A percentile compares a stretch with the other conserved stretches of the same genome.
Conservation (phyloP, 2,329 filamentous ascomycete species). For the Colletotrichum viniferum region DNA sequence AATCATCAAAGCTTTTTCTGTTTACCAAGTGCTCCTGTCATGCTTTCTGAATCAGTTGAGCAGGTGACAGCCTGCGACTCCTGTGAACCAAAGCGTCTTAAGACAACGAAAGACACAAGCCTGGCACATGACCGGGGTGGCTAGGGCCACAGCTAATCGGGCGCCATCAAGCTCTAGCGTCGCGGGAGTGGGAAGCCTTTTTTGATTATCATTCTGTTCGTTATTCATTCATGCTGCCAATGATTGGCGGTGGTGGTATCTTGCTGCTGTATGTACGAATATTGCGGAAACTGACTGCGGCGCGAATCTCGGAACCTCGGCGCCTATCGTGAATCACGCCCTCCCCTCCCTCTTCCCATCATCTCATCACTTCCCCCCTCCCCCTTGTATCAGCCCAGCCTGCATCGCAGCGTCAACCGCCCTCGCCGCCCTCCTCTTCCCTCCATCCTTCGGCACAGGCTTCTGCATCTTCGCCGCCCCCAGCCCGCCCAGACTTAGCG, state of each 20-base stretch:
- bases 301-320: not conserved
- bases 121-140: not conserved
- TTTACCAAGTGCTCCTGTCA: not conserved
- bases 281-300: not conserved
- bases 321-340: not conserved
- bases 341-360: not conserved
- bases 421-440: not conserved
- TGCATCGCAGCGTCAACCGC: not conserved
- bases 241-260: not conserved
- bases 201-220: not conserved
- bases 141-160: constrained; percentile 16
- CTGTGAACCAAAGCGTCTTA: not conserved
- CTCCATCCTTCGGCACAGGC: not conserved
- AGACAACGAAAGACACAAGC: not conserved
- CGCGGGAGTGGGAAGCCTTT: not conserved
- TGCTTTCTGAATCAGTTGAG: not conserved
- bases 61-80: not conserved
- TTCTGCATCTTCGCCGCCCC: constrained; percentile 14
- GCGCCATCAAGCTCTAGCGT: not conserved
- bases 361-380: not conserved
- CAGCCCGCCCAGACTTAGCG: constrained; percentile 5
- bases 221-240: not conserved
- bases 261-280: not conserved
- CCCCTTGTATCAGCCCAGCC: not conserved
- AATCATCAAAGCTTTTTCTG: not conserved